Evolutionary conservation across 176 grass and related monocot species (phyloP).

Genomic region (Eleusine indica): DNA sequence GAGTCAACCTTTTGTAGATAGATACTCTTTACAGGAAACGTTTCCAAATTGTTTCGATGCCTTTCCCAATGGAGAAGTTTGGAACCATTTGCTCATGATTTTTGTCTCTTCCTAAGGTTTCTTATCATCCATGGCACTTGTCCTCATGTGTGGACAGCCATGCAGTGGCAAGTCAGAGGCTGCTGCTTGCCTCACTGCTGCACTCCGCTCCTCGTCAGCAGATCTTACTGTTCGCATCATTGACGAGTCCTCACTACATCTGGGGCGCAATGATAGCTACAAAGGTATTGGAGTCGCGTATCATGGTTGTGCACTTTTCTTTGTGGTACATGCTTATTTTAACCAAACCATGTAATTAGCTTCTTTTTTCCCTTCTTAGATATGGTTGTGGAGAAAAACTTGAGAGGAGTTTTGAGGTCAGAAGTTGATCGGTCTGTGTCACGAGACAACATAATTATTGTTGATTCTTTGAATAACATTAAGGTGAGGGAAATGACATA

Average conservation of each 20-base stretch:
- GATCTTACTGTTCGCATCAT: constrained; percentile 61
- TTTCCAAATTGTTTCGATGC: background rate
- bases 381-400: constrained; percentile 92
- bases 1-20: background rate
- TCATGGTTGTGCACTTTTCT: background rate
- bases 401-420: constrained; percentile 91
- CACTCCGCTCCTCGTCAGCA: constrained; percentile 38
- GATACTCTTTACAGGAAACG: background rate
- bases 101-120: constrained; percentile 19
- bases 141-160: constrained; percentile 95
- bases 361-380: constrained; percentile 49
- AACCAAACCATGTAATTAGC: background rate
- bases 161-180: constrained; percentile 88
- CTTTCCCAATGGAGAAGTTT: background rate
- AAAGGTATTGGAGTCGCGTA: constrained; percentile 36
- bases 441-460: constrained; percentile 76
- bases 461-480: constrained; percentile 94
- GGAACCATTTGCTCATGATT: background rate
- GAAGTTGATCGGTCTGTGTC: constrained; percentile 92
- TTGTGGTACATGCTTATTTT: background rate
- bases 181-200: constrained; percentile 53
- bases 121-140: constrained; percentile 62
- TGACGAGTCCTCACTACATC: constrained; percentile 85
- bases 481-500: constrained; percentile 48
- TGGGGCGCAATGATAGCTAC: constrained; percentile 87